Percentiles rank a stretch among this genome's conserved stretches.
phyloP scores from a whole-genome alignment of 2,329 filamentous ascomycete species.

The Claviceps digitariae region DNA sequence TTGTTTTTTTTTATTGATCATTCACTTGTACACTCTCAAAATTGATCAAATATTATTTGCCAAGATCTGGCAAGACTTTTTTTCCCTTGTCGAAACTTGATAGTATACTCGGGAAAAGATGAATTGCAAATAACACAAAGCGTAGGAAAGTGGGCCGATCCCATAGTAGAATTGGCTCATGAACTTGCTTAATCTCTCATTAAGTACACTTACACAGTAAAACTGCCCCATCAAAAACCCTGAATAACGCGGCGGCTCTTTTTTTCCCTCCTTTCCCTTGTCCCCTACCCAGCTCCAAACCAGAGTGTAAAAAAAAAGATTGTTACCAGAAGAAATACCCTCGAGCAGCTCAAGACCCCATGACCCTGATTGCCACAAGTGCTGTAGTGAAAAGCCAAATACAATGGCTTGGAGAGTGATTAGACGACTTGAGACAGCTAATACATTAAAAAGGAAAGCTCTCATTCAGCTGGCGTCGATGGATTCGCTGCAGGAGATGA shows the following conservation, averaged over 20 bases:
- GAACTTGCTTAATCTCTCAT: conserved; percentile 20
- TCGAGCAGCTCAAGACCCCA: not conserved
- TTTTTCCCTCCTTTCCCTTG: not conserved
- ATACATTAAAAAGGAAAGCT: not conserved
- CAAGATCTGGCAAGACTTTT: not conserved
- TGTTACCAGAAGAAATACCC: conserved; percentile 4
- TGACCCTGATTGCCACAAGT: not conserved
- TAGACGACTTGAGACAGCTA: not conserved
- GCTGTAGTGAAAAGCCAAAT: conserved; percentile 1
- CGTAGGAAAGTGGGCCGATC: conserved; percentile 9
- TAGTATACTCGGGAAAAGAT: conserved; percentile 20
- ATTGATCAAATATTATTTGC: not conserved
- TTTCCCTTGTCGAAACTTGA: not conserved
- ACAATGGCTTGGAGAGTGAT: not conserved
- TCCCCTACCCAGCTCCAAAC: conserved; percentile 10
- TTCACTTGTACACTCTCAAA: not conserved
- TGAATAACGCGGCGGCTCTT: conserved; percentile 6
- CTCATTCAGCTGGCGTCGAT: conserved; percentile 29
- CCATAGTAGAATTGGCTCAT: conserved; percentile 14
- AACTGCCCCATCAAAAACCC: conserved; percentile 4
- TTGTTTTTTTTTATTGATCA: not conserved
- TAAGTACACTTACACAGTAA: conserved; percentile 22
- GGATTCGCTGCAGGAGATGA: conserved; percentile 39
- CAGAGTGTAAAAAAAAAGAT: conserved; percentile 6
- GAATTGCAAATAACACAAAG: conserved; percentile 13